Evolutionary conservation across 2,329 filamentous ascomycete species (phyloP).

Genomic region (Fusarium compactum): DNA sequence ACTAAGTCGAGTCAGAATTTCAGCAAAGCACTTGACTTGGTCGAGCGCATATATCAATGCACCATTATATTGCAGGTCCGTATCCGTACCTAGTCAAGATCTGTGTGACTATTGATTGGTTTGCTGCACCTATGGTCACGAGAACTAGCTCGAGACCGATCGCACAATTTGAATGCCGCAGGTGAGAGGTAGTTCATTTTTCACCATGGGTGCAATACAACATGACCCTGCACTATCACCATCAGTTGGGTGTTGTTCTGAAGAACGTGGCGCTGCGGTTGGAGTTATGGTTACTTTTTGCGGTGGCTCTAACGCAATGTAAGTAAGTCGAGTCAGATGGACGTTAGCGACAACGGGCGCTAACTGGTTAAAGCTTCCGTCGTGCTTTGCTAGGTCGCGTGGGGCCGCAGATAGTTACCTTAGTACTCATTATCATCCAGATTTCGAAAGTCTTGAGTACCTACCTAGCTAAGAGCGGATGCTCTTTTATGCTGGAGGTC

Average conservation of each 20-base stretch:
- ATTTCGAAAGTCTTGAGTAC: background rate
- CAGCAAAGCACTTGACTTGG: background rate
- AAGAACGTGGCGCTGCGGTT: conserved; percentile 25
- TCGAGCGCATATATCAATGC: background rate
- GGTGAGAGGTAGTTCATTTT: background rate
- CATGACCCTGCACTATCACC: conserved; percentile 1
- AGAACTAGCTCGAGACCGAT: background rate
- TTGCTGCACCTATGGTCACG: conserved; percentile 1
- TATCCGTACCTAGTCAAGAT: background rate
- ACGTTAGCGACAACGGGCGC: conserved; percentile 20
- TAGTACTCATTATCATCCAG: background rate
- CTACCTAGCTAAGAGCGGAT: background rate
- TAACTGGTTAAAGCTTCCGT: conserved; percentile 32
- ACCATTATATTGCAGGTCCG: background rate
- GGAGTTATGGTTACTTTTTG: conserved; percentile 44
- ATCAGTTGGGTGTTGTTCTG: conserved; percentile 16
- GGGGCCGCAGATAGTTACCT: conserved; percentile 26
- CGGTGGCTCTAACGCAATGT: conserved; percentile 44
- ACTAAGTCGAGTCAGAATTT: background rate
- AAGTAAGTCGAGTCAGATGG: conserved; percentile 34
- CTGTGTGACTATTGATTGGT: conserved; percentile 1
- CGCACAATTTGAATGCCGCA: conserved; percentile 14
- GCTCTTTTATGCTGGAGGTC: background rate
- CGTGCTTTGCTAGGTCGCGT: conserved; percentile 10
- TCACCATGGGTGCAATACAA: background rate